Conservation (phyloP, 2,329 filamentous ascomycete genomes). For the Madurella mycetomatis region DNA sequence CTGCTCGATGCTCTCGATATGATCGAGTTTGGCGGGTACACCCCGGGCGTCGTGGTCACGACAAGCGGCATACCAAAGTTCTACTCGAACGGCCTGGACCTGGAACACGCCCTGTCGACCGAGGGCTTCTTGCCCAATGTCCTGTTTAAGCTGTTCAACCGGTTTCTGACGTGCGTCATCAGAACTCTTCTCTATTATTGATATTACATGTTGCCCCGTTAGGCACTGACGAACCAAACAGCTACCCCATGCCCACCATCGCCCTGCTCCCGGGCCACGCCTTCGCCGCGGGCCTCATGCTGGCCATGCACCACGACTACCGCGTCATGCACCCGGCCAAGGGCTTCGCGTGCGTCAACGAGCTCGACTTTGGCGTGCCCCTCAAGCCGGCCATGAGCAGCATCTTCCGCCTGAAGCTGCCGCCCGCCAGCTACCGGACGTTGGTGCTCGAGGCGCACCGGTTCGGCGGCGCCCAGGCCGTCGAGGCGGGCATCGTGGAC, state of each 20-base stretch:
- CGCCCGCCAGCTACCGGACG: constrained; percentile 52
- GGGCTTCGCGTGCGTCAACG: constrained; percentile 77
- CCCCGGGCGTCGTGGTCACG: constrained; percentile 71
- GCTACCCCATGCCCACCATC: constrained; percentile 75
- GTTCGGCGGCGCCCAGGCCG: constrained; percentile 58
- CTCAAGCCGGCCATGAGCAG: constrained; percentile 68
- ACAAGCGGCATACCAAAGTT: constrained; percentile 74
- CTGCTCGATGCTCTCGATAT: constrained; percentile 70
- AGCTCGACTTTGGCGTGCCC: constrained; percentile 74
- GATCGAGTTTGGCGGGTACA: constrained; percentile 58
- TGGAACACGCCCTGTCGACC: constrained; percentile 57
- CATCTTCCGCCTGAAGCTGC: constrained; percentile 68
- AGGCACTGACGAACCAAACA: too few relatives aligned
- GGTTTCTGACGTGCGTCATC: constrained; percentile 55
- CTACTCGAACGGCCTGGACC: constrained; percentile 79
- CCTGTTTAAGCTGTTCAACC: constrained; percentile 61
- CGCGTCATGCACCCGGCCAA: constrained; percentile 65
- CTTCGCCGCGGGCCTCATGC: constrained; percentile 78
- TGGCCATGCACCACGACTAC: constrained; percentile 79
- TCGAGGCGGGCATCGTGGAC: constrained; percentile 66
- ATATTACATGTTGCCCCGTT: too few relatives aligned
- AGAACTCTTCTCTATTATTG: neutral
- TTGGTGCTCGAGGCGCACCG: constrained; percentile 71
- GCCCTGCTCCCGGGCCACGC: constrained; percentile 76
- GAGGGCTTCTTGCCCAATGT: constrained; percentile 57